Base-by-base conservation (phyloP, 805 yeast species). In the fission yeast (Schizosaccharomyces pombe) region DNA sequence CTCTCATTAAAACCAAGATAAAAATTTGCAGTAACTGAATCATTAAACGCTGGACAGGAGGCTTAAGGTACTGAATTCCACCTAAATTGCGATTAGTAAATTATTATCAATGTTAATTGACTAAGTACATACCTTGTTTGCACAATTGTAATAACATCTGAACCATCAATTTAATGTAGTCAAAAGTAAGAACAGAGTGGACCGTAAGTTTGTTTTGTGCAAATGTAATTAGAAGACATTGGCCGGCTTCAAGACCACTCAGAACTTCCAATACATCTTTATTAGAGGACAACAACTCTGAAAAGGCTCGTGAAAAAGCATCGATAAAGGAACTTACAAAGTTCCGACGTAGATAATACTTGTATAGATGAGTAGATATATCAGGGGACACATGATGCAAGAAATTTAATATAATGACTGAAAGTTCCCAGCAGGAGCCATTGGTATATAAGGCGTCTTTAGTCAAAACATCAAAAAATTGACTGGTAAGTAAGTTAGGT, bases 351-450 rank as follows among this genome's bases (percentile, higher is more conserved):
- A 43, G 26, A n/a, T 43, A 43, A 26, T 22, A 43, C 12, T 19
- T 26, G n/a, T 43, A 26, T 19, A 43, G 26, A 22, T 26, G 31
- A 8, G 49, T 22, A 5, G 49, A 43, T 6, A 43, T 22, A 12
- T 19, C 28, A 11, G 49, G 49, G 5, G 30, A 22, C 5, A 43
- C 16, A 5, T 24, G 19, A 9, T 43, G 49, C 26, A 43, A 24
- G 30, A 26, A 19, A 43, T 43, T 43, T 19, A 43, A 43, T n/a
- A 24, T 26, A 3, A 43, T 22, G 3, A 43, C 49, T 5, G 49
- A 43, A 11, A 43, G 26, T 24, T 43, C 49, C 49, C 49, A 43
- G 49, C 49, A 43, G 4, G 30, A 43, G 2, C 49, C 49, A 43
- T 24, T 22, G 8, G 49, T 43, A 12, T 43, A 43, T n/a, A 43